Evolutionary conservation across 352 stramenopile species (phyloP).

Genomic region (Pythium guiyangense): DNA sequence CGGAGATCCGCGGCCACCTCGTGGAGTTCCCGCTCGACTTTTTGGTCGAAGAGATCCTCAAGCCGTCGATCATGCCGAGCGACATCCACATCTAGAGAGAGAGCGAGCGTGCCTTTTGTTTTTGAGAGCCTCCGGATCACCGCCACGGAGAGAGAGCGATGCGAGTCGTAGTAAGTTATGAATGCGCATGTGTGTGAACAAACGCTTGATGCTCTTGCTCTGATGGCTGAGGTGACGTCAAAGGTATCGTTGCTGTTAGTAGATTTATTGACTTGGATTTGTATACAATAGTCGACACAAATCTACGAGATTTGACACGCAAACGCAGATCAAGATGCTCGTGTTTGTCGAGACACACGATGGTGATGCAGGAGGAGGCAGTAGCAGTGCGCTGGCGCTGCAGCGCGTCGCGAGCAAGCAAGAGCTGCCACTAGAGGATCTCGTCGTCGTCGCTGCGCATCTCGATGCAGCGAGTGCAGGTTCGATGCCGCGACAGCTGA

Average conservation of each 20-base stretch:
- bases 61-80: conserved; percentile 72
- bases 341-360: conserved; percentile 23
- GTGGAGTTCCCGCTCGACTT: conserved; percentile 87
- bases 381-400: conserved; percentile 21
- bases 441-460: conserved; percentile 41
- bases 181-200: not conserved
- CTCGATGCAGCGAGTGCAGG: not conserved
- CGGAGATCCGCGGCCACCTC: conserved; percentile 78
- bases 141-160: not conserved
- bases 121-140: not conserved
- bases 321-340: conserved; percentile 23
- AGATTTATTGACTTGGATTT: too few species aligned
- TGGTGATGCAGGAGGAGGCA: not conserved
- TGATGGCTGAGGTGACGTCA: too few species aligned
- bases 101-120: not conserved
- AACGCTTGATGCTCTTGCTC: too few species aligned
- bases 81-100: conserved; percentile 83
- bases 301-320: not conserved
- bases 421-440: conserved; percentile 52
- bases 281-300: not conserved
- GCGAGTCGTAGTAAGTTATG: not conserved
- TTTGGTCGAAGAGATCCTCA: conserved; percentile 77
- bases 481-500: conserved; percentile 34
- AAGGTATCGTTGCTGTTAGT: too few species aligned
- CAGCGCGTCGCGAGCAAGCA: conserved; percentile 36